These are phyloP conservation scores for Tremella mesenterica DNA, from an alignment of 768 basidiomycete genomes.

Conservation along the genomic window DNA sequence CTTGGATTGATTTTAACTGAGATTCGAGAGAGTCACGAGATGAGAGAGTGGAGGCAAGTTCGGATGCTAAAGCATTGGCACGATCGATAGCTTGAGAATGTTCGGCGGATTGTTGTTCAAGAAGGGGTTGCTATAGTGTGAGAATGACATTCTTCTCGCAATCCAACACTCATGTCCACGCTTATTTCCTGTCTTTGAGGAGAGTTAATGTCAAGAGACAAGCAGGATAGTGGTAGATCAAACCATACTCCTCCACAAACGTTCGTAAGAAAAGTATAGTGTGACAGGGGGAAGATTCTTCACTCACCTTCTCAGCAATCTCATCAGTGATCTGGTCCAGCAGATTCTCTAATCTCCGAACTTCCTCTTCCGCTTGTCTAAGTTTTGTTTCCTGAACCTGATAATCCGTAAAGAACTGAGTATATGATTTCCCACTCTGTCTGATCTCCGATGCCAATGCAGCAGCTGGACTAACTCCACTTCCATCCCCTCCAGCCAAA, in stretches of 20 bases:
- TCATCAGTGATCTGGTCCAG: slow-evolving; percentile 72
- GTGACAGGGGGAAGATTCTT: too few relatives aligned
- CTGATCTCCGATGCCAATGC: slow-evolving; percentile 74
- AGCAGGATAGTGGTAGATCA: too few relatives aligned
- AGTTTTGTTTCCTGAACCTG: slow-evolving; percentile 76
- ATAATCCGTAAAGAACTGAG: slow-evolving; percentile 86
- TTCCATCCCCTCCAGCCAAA: slow-evolving; percentile 48
- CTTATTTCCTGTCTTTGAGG: too few relatives aligned
- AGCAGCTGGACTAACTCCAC: slow-evolving; percentile 74
- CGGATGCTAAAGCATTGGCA: slow-evolving; percentile 67
- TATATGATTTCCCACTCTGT: slow-evolving; percentile 71
- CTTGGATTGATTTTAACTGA: slow-evolving; percentile 21
- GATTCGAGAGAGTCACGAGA: slow-evolving; percentile 61
- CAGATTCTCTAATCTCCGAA: slow-evolving; percentile 72
- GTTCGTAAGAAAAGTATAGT: too few relatives aligned
- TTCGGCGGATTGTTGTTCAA: slow-evolving; percentile 81
- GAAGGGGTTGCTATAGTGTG: slow-evolving; percentile 64
- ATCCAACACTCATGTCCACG: too few relatives aligned
- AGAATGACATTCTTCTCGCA: background rate
- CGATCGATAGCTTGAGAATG: slow-evolving; percentile 76
- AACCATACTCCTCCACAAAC: too few relatives aligned
- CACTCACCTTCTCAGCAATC: slow-evolving; percentile 79
- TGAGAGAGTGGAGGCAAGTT: slow-evolving; percentile 63
- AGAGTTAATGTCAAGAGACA: too few relatives aligned
- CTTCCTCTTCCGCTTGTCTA: slow-evolving; percentile 67